Conservation (phyloP, 495 filamentous ascomycete species). For the Aspergillus homomorphus region DNA sequence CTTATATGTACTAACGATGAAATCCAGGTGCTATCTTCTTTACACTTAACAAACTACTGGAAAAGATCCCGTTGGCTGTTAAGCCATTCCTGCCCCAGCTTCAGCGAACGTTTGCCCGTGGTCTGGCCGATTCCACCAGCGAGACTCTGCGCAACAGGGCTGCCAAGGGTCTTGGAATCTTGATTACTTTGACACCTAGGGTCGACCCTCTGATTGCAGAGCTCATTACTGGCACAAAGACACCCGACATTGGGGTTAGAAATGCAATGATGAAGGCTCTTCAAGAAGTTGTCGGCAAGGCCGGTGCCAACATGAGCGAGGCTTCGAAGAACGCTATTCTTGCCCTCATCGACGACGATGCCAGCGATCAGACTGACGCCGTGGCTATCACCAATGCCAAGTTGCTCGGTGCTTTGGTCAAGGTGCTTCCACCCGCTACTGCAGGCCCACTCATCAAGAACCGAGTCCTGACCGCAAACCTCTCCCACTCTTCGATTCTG, state of each 20-base stretch:
- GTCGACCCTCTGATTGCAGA: conserved; percentile 90
- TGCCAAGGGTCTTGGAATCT: conserved; percentile 91
- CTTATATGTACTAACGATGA: conserved; percentile 9
- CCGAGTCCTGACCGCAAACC: conserved; percentile 69
- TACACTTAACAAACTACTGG: conserved; percentile 89
- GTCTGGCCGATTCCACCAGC: conserved; percentile 87
- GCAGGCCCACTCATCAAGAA: conserved; percentile 70
- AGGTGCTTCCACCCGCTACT: conserved; percentile 67
- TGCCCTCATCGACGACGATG: conserved; percentile 79
- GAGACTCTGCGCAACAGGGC: conserved; percentile 82
- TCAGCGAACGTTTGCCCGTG: conserved; percentile 94
- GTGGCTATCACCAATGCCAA: conserved; percentile 87
- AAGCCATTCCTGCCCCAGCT: conserved; percentile 97
- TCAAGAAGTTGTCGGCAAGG: conserved; percentile 94
- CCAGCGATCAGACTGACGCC: conserved; percentile 65
- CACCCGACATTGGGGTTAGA: conserved; percentile 79
- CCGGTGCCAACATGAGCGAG: conserved; percentile 91
- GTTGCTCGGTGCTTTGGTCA: conserved; percentile 83
- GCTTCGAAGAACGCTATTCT: conserved; percentile 77
- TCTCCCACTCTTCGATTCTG: conserved; percentile 67
- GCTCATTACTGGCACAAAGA: conserved; percentile 90
- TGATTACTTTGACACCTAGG: conserved; percentile 93
- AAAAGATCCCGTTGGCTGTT: conserved; percentile 93
- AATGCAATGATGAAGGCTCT: conserved; percentile 97
- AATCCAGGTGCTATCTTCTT: conserved; percentile 75